These are phyloP conservation scores for Forsythia suspensa DNA, from an alignment of 257 asterid genomes.

Conservation along the genomic window DNA sequence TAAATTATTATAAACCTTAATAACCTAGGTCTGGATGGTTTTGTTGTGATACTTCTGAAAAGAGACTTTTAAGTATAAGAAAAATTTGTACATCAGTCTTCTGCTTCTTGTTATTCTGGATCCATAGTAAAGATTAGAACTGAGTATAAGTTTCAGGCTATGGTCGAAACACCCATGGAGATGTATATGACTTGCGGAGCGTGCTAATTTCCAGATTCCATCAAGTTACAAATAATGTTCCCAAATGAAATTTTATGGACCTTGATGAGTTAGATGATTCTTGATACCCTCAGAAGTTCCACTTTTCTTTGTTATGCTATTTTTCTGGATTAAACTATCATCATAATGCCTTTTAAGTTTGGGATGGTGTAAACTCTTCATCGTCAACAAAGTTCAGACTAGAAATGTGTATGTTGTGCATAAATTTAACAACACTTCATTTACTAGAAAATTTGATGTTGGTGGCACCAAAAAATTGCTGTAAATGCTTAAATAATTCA, in stretches of 20 bases:
- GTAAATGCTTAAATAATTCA: background rate
- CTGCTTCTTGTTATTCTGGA: background rate
- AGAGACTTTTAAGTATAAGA: background rate
- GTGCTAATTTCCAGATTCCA: background rate
- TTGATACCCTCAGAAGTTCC: background rate
- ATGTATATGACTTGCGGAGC: background rate
- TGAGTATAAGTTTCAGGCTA: no score
- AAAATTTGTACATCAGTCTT: background rate
- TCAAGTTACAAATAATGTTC: background rate
- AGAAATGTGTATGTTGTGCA: background rate
- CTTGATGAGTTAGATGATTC: no score
- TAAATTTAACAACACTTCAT: background rate
- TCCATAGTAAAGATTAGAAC: background rate
- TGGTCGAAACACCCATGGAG: background rate
- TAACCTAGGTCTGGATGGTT: background rate
- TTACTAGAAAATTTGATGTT: background rate
- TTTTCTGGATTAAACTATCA: background rate
- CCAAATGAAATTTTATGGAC: background rate
- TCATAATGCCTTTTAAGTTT: background rate
- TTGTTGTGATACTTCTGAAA: background rate
- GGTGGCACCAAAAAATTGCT: background rate
- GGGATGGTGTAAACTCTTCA: background rate
- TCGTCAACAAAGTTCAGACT: background rate
- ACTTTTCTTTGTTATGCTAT: background rate
- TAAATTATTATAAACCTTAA: background rate